phyloP scores from a whole-genome alignment of 306 rosid species.

The Trifolium pratense region DNA sequence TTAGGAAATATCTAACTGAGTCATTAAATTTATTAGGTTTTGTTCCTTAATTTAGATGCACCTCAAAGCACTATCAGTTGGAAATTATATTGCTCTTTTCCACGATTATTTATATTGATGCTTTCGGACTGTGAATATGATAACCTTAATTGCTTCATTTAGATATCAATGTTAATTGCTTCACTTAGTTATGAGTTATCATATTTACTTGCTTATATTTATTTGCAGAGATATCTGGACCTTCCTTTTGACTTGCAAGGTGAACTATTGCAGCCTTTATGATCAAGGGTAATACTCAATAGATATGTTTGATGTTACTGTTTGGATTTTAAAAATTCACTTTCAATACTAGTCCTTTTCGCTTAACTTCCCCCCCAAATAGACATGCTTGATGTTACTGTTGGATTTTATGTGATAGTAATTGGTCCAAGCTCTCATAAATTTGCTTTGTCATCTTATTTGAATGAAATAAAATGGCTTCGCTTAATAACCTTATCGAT shows the following conservation, averaged over 20 bases:
- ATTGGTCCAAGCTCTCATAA: constrained; percentile 30
- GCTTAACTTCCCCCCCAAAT: constrained; percentile 16
- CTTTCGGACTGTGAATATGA: constrained; percentile 24
- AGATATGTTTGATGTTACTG: background rate
- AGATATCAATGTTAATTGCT: constrained; percentile 6
- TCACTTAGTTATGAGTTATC: constrained; percentile 43
- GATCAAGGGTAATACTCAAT: constrained; percentile 85
- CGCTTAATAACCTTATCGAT: constrained; percentile 2
- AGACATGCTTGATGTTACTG: background rate
- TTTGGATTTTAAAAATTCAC: constrained; percentile 29
- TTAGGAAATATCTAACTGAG: no score
- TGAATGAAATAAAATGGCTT: constrained; percentile 8
- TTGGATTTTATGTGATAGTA: constrained; percentile 1
- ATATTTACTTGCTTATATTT: constrained; percentile 47
- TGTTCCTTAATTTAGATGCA: background rate
- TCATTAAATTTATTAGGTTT: background rate
- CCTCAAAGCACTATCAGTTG: constrained; percentile 8
- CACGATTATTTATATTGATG: constrained; percentile 37
- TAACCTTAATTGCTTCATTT: background rate
- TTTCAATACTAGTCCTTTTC: constrained; percentile 27
- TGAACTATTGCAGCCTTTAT: constrained; percentile 88
- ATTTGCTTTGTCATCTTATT: constrained; percentile 19
- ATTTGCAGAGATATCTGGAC: constrained; percentile 94
- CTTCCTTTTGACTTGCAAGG: constrained; percentile 84
- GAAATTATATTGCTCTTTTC: background rate